Evolutionary conservation across 75 land plant genomes (phyloP), one percentile per base, ranked within the genome.

Genomic region (Sequoiadendron giganteum): DNA sequence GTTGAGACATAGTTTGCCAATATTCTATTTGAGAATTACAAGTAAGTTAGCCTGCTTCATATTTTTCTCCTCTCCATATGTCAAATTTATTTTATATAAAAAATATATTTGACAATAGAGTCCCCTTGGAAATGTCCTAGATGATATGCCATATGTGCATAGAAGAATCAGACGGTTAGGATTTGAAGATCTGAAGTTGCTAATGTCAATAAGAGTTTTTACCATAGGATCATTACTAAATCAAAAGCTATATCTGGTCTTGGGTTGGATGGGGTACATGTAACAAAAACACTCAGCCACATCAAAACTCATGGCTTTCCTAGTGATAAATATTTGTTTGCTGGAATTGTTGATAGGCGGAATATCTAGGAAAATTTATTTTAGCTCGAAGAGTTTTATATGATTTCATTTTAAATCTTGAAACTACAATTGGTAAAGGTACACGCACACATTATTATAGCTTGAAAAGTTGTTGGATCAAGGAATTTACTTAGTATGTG

Each of bases 1-100:
- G 43, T 91, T 19, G 85, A 88, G 88, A 91, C 92, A 40, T 91
- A 91, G 86, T 91, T 91, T 84, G 88, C 90, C 40, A 90, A 91
- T 75, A 55, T 91, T 54, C 92, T 90, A 19, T 55, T 85, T 54
- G 90, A 40, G 43, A 61, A 86, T 34, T 91, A 89, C 90, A 89
- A 91, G 92, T 92, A 18, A 90, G 91, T 55, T 75, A 7, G 2
- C 43, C 2, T 13, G 34, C 4, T 38, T 54, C 40, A 3, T 21
- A 11, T 85, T 34, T 40, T 76, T 19, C 39, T 76, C 16, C 13
- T 36, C 14, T 76, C 32, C 36, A n/a, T n/a, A n/a, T 76, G 10
- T n/a, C 10, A 76, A 30, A 30, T 32, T 76, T n/a, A 76, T n/a
- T 70, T 70, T 25, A 25, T 70, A 8, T 25, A 9, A 70, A 76